Percentiles rank a stretch among this genome's conserved stretches.
Evolutionary conservation across 495 filamentous ascomycete species (phyloP).

Genomic region (Lasiosphaeria hispida): DNA sequence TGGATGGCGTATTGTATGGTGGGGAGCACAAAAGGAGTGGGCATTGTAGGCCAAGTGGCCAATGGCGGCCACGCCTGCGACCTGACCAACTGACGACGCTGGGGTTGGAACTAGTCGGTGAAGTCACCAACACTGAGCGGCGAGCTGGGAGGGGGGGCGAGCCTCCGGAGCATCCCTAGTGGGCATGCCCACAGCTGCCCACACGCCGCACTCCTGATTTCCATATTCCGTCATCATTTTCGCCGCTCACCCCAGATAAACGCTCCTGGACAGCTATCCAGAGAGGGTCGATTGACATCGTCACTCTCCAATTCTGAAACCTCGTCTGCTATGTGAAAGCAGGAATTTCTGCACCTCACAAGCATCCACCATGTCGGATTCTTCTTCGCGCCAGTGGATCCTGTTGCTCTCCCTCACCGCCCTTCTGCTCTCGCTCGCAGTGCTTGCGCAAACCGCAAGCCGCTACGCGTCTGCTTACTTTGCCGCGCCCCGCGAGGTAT

Average conservation of each 20-base stretch:
- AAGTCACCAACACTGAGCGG: constrained; percentile 1
- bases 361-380: constrained; percentile 36
- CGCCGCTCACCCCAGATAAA: constrained; percentile 2
- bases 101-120: constrained; percentile 1
- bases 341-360: background rate
- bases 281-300: too few relatives aligned
- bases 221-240: constrained; percentile 14
- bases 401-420: constrained; percentile 49
- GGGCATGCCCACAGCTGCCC: too few relatives aligned
- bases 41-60: constrained; percentile 6
- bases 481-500: constrained; percentile 48
- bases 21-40: constrained; percentile 2
- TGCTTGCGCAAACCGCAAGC: constrained; percentile 40
- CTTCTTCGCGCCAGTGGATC: constrained; percentile 42
- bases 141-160: background rate
- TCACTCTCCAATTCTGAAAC: background rate
- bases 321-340: constrained; percentile 3
- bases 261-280: constrained; percentile 3
- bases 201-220: background rate
- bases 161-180: too few relatives aligned
- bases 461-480: constrained; percentile 47
- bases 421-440: constrained; percentile 43
- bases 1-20: too few relatives aligned
- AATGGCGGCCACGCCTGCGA: constrained; percentile 4
- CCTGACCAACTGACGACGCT: background rate